phyloP scores from a whole-genome alignment of 139 green algal genomes.

The Spirogloea muscicola region DNA sequence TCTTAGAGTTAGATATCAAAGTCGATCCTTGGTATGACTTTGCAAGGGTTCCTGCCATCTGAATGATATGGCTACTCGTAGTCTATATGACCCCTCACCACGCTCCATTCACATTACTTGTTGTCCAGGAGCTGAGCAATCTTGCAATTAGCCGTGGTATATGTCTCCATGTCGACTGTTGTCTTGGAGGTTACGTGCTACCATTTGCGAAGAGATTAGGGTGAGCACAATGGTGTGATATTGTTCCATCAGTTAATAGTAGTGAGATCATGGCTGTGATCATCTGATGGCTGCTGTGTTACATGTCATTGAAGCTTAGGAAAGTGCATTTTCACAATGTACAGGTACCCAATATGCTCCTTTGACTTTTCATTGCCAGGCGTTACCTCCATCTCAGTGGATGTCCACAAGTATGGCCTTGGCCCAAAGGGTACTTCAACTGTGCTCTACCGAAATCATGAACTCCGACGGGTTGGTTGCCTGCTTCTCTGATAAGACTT shows the following conservation, averaged over 20 bases:
- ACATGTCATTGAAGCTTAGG: too few species aligned
- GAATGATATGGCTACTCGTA: background rate
- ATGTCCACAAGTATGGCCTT: conserved; percentile 97
- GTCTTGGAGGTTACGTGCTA: conserved; percentile 92
- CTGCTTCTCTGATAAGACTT: too few species aligned
- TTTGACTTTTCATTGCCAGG: conserved; percentile 78
- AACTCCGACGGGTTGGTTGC: conserved; percentile 55
- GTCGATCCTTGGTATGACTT: background rate
- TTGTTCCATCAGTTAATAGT: too few species aligned
- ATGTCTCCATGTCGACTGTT: conserved; percentile 85
- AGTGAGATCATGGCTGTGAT: too few species aligned
- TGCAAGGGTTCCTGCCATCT: too few species aligned
- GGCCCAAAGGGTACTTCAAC: conserved; percentile 89
- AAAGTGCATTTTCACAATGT: too few species aligned
- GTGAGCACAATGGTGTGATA: too few species aligned
- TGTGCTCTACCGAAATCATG: conserved; percentile 73
- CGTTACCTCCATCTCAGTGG: conserved; percentile 88
- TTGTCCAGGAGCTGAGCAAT: conserved; percentile 21
- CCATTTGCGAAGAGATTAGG: conserved; percentile 80
- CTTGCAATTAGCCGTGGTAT: conserved; percentile 21
- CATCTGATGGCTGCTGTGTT: too few species aligned
- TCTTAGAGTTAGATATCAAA: background rate
- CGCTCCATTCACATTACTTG: too few species aligned
- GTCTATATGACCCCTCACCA: background rate
- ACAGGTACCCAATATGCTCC: conserved; percentile 58